Evolutionary conservation across 495 filamentous ascomycete genomes (phyloP), one percentile per base, ranked within the genome.

Genomic region (Pseudevernia furfuracea): DNA sequence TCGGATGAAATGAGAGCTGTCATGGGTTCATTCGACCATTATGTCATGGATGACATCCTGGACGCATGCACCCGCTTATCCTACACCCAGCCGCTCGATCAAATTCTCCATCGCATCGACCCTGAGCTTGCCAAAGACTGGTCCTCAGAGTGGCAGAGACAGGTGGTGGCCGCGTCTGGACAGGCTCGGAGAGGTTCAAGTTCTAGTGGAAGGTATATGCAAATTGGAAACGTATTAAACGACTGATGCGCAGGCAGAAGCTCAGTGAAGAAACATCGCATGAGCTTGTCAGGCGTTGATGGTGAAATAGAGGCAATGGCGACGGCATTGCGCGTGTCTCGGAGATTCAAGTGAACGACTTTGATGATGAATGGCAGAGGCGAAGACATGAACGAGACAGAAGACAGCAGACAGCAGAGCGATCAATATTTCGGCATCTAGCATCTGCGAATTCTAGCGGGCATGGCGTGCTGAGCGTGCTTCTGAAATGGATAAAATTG

Each of bases 61-160:
- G 69, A 70, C 53, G 61, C 66, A 15, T 70, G 69, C 38, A 70
- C 69, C 19, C 63, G 69, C 14, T 52, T 70, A n/a, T 55, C 67
- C 25, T 70, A 70, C 44, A 66, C 38, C 25, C 60, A 66, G 59
- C 69, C 69, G 25, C 39, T 66, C n/a, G 63, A 68, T 53, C 69
- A 67, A 28, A 61, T 63, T 23, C 25, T 61, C 5, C 58, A 34
- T 41, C 61, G 66, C 32, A 59, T 70, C 41, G 66, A 68, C 49
- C 59, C 52, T 1, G 58, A 61, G 4, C 49, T 70, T 28, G 66
- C 63, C 21, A 46, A 59, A 23, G 62, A 64, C 2, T 64, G 62
- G 62, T 4, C 55, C 21, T 41, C 38, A 23, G 62, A 64, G 46
- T 64, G 62, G 62, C 41, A 64, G 23, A 53, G 30, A 28, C 62